phyloP scores from a whole-genome alignment of 2,329 filamentous ascomycete genomes.

The Podosphaera xanthii region DNA sequence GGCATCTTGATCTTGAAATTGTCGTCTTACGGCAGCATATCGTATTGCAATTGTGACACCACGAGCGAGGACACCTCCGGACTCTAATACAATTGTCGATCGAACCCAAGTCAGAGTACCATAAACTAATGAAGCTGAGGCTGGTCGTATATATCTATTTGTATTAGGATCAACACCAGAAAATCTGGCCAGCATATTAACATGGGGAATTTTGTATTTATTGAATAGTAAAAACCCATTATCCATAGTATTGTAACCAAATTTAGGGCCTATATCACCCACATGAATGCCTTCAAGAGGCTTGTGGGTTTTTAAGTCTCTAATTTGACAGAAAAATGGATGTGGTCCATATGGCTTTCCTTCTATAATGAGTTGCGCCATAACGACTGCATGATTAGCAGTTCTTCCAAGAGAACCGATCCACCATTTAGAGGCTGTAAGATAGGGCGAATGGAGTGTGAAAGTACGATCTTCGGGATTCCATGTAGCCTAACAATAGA shows the following conservation, averaged over 20 bases:
- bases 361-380: conserved; percentile 49
- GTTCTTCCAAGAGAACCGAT: conserved; percentile 56
- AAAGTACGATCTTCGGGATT: conserved; percentile 53
- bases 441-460: conserved; percentile 45
- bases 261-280: conserved; percentile 63
- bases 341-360: conserved; percentile 52
- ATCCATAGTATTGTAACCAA: conserved; percentile 58
- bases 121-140: conserved; percentile 45
- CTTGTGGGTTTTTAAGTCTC: conserved; percentile 45
- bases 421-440: conserved; percentile 70
- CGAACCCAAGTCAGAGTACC: conserved; percentile 58
- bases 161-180: conserved; percentile 45
- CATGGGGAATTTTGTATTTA: conserved; percentile 50
- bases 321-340: conserved; percentile 55
- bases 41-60: conserved; percentile 59
- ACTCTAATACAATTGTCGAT: conserved; percentile 49
- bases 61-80: conserved; percentile 46
- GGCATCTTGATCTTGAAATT: conserved; percentile 55
- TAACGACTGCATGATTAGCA: conserved; percentile 57
- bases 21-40: conserved; percentile 50
- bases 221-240: conserved; percentile 64
- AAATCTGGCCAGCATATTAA: conserved; percentile 52
- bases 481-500: conserved; percentile 27
- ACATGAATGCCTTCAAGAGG: conserved; percentile 48
- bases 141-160: conserved; percentile 42